Percentiles rank a stretch among this genome's conserved stretches.
Conservation (phyloP, 805 yeast species). For the Lachancea sp. region DNA sequence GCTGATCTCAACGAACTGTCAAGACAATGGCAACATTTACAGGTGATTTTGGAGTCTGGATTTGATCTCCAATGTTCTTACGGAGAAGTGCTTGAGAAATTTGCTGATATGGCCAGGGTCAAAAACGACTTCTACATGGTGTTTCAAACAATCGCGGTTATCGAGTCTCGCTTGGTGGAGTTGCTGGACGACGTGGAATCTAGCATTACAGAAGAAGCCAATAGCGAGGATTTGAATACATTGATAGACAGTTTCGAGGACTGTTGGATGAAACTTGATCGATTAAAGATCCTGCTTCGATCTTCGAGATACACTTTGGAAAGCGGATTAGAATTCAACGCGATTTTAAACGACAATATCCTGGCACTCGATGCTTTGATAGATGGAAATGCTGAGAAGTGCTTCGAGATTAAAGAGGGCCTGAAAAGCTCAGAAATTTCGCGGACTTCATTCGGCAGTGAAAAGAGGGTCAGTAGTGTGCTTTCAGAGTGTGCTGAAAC, state of each 20-base stretch:
- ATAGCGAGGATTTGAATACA: slow-evolving; percentile 7
- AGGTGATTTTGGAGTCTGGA: not conserved
- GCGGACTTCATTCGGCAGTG: not conserved
- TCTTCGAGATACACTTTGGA: slow-evolving; percentile 34
- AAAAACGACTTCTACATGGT: slow-evolving; percentile 30
- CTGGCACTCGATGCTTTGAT: slow-evolving; percentile 38
- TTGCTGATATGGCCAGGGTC: slow-evolving; percentile 34
- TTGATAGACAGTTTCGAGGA: slow-evolving; percentile 31
- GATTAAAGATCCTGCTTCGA: slow-evolving; percentile 25
- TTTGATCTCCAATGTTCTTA: not conserved
- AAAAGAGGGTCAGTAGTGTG: slow-evolving; percentile 14
- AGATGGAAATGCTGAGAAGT: slow-evolving; percentile 31
- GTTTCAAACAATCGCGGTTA: slow-evolving; percentile 26
- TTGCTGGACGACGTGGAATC: slow-evolving; percentile 34
- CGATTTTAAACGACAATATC: slow-evolving; percentile 38
- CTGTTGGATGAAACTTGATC: slow-evolving; percentile 27
- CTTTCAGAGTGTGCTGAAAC: slow-evolving; percentile 22
- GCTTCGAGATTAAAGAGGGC: slow-evolving; percentile 31
- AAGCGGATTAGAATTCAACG: slow-evolving; percentile 39
- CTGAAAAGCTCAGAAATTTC: not conserved
- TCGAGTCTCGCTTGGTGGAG: slow-evolving; percentile 34
- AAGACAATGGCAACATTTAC: not conserved
- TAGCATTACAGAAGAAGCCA: slow-evolving; percentile 16
- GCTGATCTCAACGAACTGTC: not conserved
- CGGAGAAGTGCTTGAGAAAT: not conserved